A percentile compares a stretch with the other conserved stretches of the same genome.
phyloP scores from a whole-genome alignment of 768 basidiomycete genomes.

The Calocybe indica region DNA sequence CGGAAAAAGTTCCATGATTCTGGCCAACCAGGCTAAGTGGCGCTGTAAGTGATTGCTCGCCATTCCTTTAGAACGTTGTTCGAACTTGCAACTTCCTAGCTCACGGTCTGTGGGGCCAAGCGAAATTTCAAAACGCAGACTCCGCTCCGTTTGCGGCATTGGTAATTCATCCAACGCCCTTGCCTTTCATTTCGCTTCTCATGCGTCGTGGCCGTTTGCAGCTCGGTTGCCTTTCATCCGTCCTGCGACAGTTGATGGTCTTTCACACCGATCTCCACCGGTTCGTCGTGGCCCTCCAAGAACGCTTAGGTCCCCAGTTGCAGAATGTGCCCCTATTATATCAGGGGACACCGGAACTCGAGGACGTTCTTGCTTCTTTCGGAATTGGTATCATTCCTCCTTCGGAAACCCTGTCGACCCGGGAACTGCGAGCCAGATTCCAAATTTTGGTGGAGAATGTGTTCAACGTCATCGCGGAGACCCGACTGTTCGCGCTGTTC shows the following conservation, averaged over 20 bases:
- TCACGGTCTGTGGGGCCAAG: constrained; percentile 73
- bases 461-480: constrained; percentile 63
- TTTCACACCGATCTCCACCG: constrained; percentile 65
- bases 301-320: constrained; percentile 62
- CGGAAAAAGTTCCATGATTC: constrained; percentile 72
- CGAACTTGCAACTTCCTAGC: constrained; percentile 21
- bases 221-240: constrained; percentile 65
- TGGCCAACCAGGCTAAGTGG: constrained; percentile 70
- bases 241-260: constrained; percentile 69
- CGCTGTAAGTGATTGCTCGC: constrained; percentile 34
- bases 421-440: constrained; percentile 63
- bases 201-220: constrained; percentile 14
- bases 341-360: constrained; percentile 64
- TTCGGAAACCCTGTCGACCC: constrained; percentile 48
- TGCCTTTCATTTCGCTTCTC: neutral
- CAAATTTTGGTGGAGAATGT: constrained; percentile 67
- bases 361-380: constrained; percentile 53
- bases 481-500: constrained; percentile 63
- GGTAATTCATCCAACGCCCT: constrained; percentile 3
- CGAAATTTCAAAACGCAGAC: constrained; percentile 62
- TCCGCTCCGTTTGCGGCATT: constrained; percentile 67
- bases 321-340: constrained; percentile 66
- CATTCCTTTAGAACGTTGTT: neutral
- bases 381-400: constrained; percentile 45
- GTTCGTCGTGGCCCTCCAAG: constrained; percentile 53